These are phyloP conservation scores for Globisporangium acanthophoron DNA, from an alignment of 352 stramenopile genomes.

Conservation along the genomic window DNA sequence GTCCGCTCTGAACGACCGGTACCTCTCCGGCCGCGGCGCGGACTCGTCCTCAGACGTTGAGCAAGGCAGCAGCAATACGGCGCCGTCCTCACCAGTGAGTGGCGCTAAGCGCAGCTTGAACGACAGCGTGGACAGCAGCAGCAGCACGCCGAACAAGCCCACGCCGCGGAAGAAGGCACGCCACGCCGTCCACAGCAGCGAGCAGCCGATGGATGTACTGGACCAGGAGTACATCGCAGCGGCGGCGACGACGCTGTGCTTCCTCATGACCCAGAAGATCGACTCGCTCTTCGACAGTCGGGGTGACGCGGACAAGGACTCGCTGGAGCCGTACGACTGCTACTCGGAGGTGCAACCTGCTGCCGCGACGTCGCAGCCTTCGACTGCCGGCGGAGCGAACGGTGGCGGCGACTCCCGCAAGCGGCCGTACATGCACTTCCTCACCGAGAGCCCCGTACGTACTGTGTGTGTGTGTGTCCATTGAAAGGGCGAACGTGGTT, in stretches of 20 bases:
- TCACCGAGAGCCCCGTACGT: constrained; percentile 51
- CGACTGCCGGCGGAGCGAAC: not conserved
- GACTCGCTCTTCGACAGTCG: constrained; percentile 68
- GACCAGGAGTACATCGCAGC: constrained; percentile 80
- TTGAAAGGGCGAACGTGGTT: not conserved
- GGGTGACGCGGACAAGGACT: constrained; percentile 37
- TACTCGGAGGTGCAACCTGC: constrained; percentile 30
- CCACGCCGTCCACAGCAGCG: constrained; percentile 20
- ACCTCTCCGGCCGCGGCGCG: constrained; percentile 5
- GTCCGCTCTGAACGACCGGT: constrained; percentile 15
- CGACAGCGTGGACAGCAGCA: constrained; percentile 6
- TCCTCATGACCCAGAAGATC: constrained; percentile 84
- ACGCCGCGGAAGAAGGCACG: constrained; percentile 55
- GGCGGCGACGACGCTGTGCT: constrained; percentile 71
- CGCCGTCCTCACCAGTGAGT: constrained; percentile 31
- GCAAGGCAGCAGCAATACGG: constrained; percentile 22
- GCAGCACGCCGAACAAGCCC: constrained; percentile 4
- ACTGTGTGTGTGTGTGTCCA: not conserved
- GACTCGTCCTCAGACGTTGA: constrained; percentile 19
- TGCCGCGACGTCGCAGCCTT: not conserved
- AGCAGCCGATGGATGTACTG: constrained; percentile 34
- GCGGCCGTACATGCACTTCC: constrained; percentile 75
- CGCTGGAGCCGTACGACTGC: constrained; percentile 74
- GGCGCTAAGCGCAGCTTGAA: constrained; percentile 6
- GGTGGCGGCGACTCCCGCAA: constrained; percentile 38